phyloP scores from a whole-genome alignment of 129 eudicot species.

The sunflower (Helianthus annuus) region DNA sequence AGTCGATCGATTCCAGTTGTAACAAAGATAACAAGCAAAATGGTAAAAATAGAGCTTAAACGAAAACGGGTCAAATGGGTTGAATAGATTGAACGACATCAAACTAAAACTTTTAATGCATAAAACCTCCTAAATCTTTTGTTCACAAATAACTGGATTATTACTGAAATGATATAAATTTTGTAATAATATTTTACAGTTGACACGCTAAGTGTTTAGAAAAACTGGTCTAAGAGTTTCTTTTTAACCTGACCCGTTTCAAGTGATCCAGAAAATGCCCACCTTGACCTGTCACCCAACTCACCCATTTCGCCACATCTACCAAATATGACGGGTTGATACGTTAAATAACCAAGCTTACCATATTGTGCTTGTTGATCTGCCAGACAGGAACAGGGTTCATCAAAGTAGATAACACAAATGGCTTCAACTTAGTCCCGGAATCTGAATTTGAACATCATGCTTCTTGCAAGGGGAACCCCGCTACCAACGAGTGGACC shows the following conservation, averaged over 20 bases:
- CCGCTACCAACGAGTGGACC: conserved; percentile 97
- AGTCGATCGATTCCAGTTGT: not conserved
- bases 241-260: not conserved
- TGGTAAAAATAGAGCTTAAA: not conserved
- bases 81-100: not conserved
- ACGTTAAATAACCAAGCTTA: conserved; percentile 14
- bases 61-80: not conserved
- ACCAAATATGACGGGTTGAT: not conserved
- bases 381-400: conserved; percentile 97
- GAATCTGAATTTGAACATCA: conserved; percentile 48
- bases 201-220: not conserved
- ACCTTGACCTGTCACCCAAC: not conserved
- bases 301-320: not conserved
- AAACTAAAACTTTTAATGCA: not conserved
- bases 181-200: not conserved
- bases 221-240: not conserved
- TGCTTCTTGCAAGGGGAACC: conserved; percentile 76
- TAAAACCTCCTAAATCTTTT: not conserved
- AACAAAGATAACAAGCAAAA: not conserved
- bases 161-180: not conserved
- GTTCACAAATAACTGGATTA: not conserved
- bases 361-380: conserved; percentile 19
- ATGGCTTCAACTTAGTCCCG: conserved; percentile 47
- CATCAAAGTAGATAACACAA: conserved; percentile 60
- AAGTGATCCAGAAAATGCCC: too few species aligned